phyloP scores from a whole-genome alignment of 225 moss, liverwort and hornwort species.

The Pseudisothecium myosuroides region DNA sequence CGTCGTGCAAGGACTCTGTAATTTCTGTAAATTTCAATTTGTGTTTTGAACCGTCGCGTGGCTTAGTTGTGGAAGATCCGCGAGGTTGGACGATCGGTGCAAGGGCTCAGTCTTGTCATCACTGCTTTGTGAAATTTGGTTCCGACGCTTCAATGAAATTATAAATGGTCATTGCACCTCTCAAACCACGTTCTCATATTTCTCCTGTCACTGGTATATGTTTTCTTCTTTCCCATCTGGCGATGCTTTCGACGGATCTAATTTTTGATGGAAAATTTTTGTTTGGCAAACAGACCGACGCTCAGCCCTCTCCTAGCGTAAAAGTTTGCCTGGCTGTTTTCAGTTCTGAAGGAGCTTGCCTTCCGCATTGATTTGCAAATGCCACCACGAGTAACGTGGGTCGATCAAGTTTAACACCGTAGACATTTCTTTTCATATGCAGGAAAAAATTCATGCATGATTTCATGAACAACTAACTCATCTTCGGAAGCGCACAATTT shows the following conservation, averaged over 20 bases:
- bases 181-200: background rate
- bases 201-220: background rate
- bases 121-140: background rate
- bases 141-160: background rate
- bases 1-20: background rate
- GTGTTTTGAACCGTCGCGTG: background rate
- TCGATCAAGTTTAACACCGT: background rate
- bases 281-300: no score
- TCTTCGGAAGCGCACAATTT: background rate
- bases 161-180: background rate
- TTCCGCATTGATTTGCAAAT: background rate
- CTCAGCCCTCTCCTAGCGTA: background rate
- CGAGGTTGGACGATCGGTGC: background rate
- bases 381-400: background rate
- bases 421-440: background rate
- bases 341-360: background rate
- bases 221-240: background rate
- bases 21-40: background rate
- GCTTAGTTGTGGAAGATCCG: background rate
- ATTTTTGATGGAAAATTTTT: background rate
- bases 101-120: background rate
- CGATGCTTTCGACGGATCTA: background rate
- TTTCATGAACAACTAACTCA: background rate
- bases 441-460: background rate
- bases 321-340: no score